phyloP scores from a whole-genome alignment of 176 grass and related monocot genomes.

The Phoenix roebelenii region DNA sequence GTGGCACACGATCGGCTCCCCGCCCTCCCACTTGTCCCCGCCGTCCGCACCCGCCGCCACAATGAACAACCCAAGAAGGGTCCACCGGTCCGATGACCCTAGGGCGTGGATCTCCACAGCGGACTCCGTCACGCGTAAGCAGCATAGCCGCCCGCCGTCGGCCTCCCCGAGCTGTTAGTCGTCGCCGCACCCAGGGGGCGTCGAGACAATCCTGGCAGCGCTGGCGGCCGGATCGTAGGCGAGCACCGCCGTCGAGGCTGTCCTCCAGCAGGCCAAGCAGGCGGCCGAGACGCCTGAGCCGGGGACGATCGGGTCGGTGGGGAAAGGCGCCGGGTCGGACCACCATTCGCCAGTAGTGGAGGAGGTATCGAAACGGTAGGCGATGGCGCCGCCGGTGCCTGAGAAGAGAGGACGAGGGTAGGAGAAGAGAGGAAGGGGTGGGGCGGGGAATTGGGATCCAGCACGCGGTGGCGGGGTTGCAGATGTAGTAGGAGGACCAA shows the following conservation, averaged over 20 bases:
- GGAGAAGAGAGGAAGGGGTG: slow-evolving; percentile 4
- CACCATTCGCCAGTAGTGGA: slow-evolving; percentile 4
- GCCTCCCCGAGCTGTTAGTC: slow-evolving; percentile 15
- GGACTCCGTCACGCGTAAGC: slow-evolving; percentile 1
- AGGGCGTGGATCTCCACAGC: slow-evolving; percentile 5
- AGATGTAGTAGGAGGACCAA: slow-evolving; percentile 26
- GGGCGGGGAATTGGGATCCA: slow-evolving; percentile 12
- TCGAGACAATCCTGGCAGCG: neutral
- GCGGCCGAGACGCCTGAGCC: slow-evolving; percentile 18
- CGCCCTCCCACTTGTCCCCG: slow-evolving; percentile 3
- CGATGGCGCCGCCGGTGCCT: neutral
- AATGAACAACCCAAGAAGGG: neutral
- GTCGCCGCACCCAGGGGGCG: neutral
- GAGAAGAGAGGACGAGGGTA: slow-evolving; percentile 7
- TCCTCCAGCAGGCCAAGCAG: slow-evolving; percentile 14
- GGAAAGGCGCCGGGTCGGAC: neutral
- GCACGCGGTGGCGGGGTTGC: slow-evolving; percentile 18
- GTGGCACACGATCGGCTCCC: slow-evolving; percentile 9
- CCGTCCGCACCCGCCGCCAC: neutral
- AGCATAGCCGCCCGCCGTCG: slow-evolving; percentile 5
- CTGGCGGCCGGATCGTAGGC: slow-evolving; percentile 19
- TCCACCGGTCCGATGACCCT: slow-evolving; percentile 5
- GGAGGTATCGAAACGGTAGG: slow-evolving; percentile 15
- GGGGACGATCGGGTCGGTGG: slow-evolving; percentile 3
- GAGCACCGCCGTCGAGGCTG: neutral